A percentile compares a stretch with the other conserved stretches of the same genome.
Evolutionary conservation across 805 yeast species (phyloP).

Genomic region (Candida koratica): DNA sequence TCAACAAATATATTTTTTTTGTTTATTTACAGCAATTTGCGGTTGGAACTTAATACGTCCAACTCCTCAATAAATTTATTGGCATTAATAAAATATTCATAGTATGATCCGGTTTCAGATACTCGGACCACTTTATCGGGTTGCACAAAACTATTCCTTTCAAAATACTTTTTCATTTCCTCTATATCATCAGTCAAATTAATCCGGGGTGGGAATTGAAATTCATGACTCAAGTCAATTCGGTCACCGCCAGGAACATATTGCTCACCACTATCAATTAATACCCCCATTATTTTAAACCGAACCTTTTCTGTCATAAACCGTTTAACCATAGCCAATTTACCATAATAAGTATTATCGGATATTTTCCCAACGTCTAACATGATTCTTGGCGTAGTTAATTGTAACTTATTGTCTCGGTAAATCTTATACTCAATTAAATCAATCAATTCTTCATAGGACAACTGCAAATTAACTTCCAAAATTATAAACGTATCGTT

Average conservation of each 20-base stretch:
- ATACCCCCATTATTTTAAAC: constrained; percentile 30
- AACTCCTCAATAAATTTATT: constrained; percentile 20
- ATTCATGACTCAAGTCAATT: constrained; percentile 8
- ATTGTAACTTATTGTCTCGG: constrained; percentile 15
- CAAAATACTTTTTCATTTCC: constrained; percentile 15
- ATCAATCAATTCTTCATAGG: constrained; percentile 15
- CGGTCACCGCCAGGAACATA: constrained; percentile 19
- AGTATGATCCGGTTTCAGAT: background rate
- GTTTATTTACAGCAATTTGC: no score
- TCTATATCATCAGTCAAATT: constrained; percentile 2
- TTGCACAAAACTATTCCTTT: constrained; percentile 13
- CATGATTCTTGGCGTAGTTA: constrained; percentile 21
- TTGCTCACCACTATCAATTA: constrained; percentile 39
- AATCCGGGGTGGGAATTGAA: background rate
- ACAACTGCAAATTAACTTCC: constrained; percentile 19
- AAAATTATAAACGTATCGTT: constrained; percentile 45
- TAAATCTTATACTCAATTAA: constrained; percentile 16
- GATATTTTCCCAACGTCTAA: constrained; percentile 26
- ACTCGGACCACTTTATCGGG: constrained; percentile 1
- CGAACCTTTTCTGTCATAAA: constrained; percentile 18
- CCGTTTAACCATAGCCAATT: constrained; percentile 12
- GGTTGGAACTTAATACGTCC: constrained; percentile 14
- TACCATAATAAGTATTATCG: constrained; percentile 15
- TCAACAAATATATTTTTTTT: no score
- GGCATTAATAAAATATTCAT: constrained; percentile 23